Evolutionary conservation across 2,329 filamentous ascomycete species (phyloP).

Genomic region (Cytospora schulzeri): DNA sequence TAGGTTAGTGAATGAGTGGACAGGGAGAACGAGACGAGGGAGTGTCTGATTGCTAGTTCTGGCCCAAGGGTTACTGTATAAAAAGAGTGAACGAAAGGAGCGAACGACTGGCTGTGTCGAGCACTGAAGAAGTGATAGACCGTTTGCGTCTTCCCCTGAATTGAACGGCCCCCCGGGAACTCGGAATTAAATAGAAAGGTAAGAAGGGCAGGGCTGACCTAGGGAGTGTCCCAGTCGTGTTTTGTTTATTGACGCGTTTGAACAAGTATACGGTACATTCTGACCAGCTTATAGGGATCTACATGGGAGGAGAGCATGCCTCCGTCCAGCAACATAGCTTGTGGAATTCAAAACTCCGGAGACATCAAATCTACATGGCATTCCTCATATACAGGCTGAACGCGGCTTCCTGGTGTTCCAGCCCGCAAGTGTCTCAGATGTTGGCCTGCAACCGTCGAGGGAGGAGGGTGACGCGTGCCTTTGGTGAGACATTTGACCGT

Average conservation of each 20-base stretch:
- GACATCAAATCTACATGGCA: constrained; percentile 10
- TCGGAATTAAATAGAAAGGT: constrained; percentile 23
- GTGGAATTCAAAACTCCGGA: neutral
- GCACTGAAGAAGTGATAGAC: constrained; percentile 8
- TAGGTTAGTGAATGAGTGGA: constrained; percentile 10
- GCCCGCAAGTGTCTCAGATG: constrained; percentile 11
- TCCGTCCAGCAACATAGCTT: neutral
- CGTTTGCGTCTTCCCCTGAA: constrained; percentile 9
- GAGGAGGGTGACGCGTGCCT: neutral
- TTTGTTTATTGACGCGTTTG: constrained; percentile 15
- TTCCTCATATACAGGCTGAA: constrained; percentile 14
- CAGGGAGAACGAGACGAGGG: constrained; percentile 13
- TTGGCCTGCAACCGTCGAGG: constrained; percentile 1
- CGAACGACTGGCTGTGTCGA: constrained; percentile 4
- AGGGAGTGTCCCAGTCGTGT: constrained; percentile 1
- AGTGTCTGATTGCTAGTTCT: neutral
- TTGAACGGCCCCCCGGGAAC: constrained; percentile 3
- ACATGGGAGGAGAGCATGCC: neutral
- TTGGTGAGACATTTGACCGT: neutral
- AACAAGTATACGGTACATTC: constrained; percentile 12
- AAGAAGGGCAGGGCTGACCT: constrained; percentile 2
- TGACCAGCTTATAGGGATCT: constrained; percentile 6
- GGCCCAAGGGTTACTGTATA: constrained; percentile 12
- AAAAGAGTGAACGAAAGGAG: constrained; percentile 12
- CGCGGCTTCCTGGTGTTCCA: neutral